These are phyloP conservation scores for Striga hermonthica DNA, from an alignment of 305 asterid genomes.

Conservation along the genomic window DNA sequence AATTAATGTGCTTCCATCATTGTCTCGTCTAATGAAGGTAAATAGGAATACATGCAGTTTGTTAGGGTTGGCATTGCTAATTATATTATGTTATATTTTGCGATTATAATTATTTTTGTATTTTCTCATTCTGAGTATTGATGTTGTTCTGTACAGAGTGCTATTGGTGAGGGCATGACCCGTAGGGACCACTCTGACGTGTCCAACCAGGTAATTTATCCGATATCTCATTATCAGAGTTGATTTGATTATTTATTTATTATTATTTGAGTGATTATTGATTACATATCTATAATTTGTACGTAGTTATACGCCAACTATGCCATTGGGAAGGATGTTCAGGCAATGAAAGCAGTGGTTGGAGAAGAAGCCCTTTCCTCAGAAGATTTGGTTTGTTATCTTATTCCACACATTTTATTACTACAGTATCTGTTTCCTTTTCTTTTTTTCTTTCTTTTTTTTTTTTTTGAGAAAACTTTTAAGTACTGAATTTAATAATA, in stretches of 20 bases:
- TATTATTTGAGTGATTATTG: constrained; percentile 6
- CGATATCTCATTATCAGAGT: constrained; percentile 10
- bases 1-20: constrained; percentile 93
- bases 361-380: constrained; percentile 99
- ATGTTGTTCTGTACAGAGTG: constrained; percentile 60
- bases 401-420: too few species aligned
- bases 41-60: constrained; percentile 22
- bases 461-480: too few species aligned
- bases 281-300: constrained; percentile 9
- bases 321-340: constrained; percentile 99
- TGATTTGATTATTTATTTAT: background rate
- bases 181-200: constrained; percentile 96
- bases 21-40: constrained; percentile 98
- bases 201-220: constrained; percentile 71
- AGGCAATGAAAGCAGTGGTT: constrained; percentile 99
- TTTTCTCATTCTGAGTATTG: background rate
- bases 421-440: too few species aligned
- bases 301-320: constrained; percentile 86
- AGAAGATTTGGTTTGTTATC: constrained; percentile 79
- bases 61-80: background rate
- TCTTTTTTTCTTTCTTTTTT: too few species aligned
- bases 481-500: background rate
- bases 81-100: too few species aligned
- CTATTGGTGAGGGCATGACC: constrained; percentile 99
- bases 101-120: too few species aligned